Base-by-base conservation (phyloP, 2,329 filamentous ascomycete species). In the Exophiala spinifera region DNA sequence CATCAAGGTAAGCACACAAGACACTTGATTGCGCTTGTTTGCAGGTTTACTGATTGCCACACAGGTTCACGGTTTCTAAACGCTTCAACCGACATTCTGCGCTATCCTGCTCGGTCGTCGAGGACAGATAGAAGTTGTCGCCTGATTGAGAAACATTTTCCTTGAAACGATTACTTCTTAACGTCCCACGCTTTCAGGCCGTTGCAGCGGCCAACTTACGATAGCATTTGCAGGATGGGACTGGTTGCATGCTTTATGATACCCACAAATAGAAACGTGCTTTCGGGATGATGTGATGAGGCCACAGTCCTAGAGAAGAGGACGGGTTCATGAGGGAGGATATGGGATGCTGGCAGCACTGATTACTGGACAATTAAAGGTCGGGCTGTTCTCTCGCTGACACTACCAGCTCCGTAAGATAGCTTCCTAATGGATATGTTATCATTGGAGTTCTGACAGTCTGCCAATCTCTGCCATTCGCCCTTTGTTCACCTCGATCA, bases 1-100 rank as follows among this genome's bases (percentile, higher is more conserved):
- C 78, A 96, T 97, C 79, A 96, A 97, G 84, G 89, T 92, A 43
- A 57, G 28, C 28, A 31, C 28, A 31, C 4, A 10, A 31, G 3
- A 31, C 7, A 31, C 6, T 4, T 25, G 11, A 6, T 31, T 10
- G 10, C 7, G 28, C 28, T 31, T 11, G 3, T 31, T 11, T 31
- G 28, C 28, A 10, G 28, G 7, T 31, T 31, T 31, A 19, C 59
- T 56, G 49, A 45, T 36, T 10, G 44, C 15, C 8, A 31, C 19
- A 23, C 55, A 76, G 74, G 76, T 79, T 70, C 76, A 79, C 66
- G 76, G 76, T 60, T 79, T 79, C 72, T 79, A 78, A 70, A 65
- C 66, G 66, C 64, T 64, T 65, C 68, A 67, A 65, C 67, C 69
- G 66, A 68, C 65, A 65, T 70, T 71, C 71, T 69, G 65, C 67